These are phyloP conservation scores for Salix caprea DNA, from an alignment of 345 rosid species.

Conservation along the genomic window DNA sequence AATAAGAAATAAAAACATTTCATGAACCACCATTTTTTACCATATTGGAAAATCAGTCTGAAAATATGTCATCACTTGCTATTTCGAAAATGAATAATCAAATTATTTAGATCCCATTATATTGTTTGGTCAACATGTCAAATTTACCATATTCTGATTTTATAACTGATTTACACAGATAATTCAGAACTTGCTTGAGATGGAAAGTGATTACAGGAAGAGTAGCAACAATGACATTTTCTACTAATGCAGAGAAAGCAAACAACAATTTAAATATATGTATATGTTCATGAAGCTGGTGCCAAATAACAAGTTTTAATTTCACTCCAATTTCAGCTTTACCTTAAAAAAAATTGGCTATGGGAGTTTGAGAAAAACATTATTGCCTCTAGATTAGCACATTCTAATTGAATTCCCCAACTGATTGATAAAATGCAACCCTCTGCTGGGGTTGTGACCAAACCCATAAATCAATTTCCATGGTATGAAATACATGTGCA, in stretches of 20 bases:
- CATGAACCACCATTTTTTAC: neutral
- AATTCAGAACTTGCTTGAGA: neutral
- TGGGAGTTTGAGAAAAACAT: neutral
- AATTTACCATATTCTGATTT: neutral
- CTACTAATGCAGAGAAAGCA: neutral
- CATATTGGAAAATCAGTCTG: too few relatives aligned
- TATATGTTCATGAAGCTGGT: too few relatives aligned
- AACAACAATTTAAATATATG: neutral
- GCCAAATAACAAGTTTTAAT: too few relatives aligned
- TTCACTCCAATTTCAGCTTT: too few relatives aligned
- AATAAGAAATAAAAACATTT: slow-evolving; percentile 8
- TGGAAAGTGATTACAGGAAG: neutral
- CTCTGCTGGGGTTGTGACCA: neutral
- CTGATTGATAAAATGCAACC: neutral
- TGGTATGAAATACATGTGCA: neutral
- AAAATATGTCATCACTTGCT: too few relatives aligned
- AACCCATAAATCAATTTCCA: neutral
- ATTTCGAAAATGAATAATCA: neutral
- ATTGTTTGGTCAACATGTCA: neutral
- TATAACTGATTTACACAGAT: neutral
- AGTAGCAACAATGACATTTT: neutral
- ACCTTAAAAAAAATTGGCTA: neutral
- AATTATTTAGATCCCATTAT: too few relatives aligned
- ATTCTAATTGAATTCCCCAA: neutral
- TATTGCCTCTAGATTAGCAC: neutral